Evolutionary conservation across 805 yeast genomes (phyloP), one percentile per base, ranked within the genome.

Genomic region (Suhomyces pyralidae): DNA sequence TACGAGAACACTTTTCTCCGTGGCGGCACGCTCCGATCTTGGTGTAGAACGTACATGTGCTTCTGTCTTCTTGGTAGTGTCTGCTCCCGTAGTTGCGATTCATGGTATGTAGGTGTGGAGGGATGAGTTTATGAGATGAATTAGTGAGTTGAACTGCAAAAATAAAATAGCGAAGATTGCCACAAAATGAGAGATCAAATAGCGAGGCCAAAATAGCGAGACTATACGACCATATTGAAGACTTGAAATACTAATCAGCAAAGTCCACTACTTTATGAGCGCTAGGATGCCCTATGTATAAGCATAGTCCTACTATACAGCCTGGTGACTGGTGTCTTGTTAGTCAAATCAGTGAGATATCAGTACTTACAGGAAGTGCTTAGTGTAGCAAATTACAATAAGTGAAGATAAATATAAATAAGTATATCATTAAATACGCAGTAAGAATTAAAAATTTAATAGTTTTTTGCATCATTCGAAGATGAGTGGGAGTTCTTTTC

Each of bases 21-120:
- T 92, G 97, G 54, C 97, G 78, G 62, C 98, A 92, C 0, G 97
- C 96, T 0, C 98, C 98, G 28, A 90, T 88, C 65, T 86, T 89
- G 56, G 79, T 76, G 64, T 84, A 90, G 64, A 91, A 91, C 38
- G 82, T 73, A 58, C 86, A 81, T 26, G 36, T 38, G 10, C 22
- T 14, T 14, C 55, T 38, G 40, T 55, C 58, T 42, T 52, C 55
- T 20, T 15, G 22, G 20, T 24, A n/a, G 9, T 15, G 14, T 42
- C 45, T 40, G 20, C 20, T 20, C 12, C 30, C 26, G n/a, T 42
- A 42, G 17, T 14, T 20, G 1, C 30, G 28, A 24, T 42, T 42
- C 45, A 42, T 42, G 12, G 19, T 42, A 12, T 24, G 12, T 6
- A 19, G 15, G 25, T 40, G 15, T 42, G 17, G 6, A 19, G 15